Base-by-base conservation (phyloP, 139 green algal genomes). In the Astrephomene gubernaculifera region DNA sequence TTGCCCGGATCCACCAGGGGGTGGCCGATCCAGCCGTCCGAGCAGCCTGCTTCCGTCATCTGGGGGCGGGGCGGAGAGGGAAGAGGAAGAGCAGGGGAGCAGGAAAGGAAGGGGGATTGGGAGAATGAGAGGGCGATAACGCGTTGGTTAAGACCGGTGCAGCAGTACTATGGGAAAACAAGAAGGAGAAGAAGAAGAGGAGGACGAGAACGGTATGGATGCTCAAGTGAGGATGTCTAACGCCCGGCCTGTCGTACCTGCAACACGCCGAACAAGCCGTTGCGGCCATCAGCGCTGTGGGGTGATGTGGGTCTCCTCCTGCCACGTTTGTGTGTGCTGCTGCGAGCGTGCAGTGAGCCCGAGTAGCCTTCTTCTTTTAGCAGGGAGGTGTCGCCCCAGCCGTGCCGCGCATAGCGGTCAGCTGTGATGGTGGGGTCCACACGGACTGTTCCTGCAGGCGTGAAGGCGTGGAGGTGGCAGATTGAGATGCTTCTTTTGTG, bases 21-120 rank as follows among this genome's bases (percentile, higher is more conserved):
- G 87, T 91, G 41, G 27, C 89, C 89, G 4, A 91, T 85, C 89
- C 89, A 92, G 33, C 43, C 41, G 53, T 92, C 89, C 36, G 38
- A 12, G 14, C 54, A 81, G 19, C 87, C 87, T 1, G 52, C 39
- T 63, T 87, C 86, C 22, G 86, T 85, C 72, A 79, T 71, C 63
- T 87, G 61, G 25, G n/a, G n/a, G n/a, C n/a, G n/a, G n/a, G n/a
- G n/a, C n/a, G n/a, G n/a, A n/a, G n/a, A n/a, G n/a, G n/a, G n/a
- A n/a, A n/a, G n/a, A n/a, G n/a, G 17, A 57, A 57, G 12, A 57
- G 49, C 49, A 57, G 49, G 12, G 49, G 17, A 25, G 49, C 49
- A 57, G 12, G 49, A 57, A 17, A 25, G 49, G 49, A 17, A 57
- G 49, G 17, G 49, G 49, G 12, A 17, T 12, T 57, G 12, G 49